These are phyloP conservation scores for Fusarium luffae DNA, from an alignment of 2,329 filamentous ascomycete genomes.

Conservation along the genomic window DNA sequence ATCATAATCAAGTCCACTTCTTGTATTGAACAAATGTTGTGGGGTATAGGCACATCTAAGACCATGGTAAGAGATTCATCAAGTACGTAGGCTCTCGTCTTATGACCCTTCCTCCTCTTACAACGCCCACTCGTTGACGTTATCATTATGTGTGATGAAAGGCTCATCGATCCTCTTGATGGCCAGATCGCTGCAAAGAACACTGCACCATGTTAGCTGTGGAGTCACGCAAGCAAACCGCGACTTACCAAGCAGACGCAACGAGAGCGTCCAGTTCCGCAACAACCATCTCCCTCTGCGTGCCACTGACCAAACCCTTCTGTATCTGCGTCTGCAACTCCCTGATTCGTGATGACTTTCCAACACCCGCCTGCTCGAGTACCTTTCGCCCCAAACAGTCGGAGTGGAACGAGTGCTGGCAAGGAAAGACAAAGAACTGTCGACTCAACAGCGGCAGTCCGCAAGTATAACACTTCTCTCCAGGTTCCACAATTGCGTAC, in stretches of 20 bases:
- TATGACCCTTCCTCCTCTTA: conserved; percentile 50
- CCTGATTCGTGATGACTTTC: conserved; percentile 80
- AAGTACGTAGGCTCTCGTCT: conserved; percentile 27
- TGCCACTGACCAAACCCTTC: conserved; percentile 75
- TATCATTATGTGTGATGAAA: conserved; percentile 80
- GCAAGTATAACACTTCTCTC: conserved; percentile 93
- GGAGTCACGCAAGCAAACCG: neutral
- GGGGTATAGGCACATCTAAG: conserved; percentile 47
- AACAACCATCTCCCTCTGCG: conserved; percentile 83
- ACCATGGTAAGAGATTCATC: conserved; percentile 35
- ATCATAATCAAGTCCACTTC: conserved; percentile 2
- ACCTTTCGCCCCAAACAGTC: conserved; percentile 92
- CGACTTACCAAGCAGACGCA: conserved; percentile 82
- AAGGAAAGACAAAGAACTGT: conserved; percentile 98
- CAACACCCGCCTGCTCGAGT: conserved; percentile 80
- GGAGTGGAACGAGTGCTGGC: conserved; percentile 96
- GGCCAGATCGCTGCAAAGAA: conserved; percentile 93
- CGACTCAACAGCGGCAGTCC: conserved; percentile 85
- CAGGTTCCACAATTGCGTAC: conserved; percentile 96
- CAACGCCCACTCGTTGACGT: conserved; percentile 82
- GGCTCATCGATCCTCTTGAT: conserved; percentile 96
- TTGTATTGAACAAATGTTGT: conserved; percentile 32
- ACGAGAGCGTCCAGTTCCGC: conserved; percentile 92
- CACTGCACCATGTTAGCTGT: conserved; percentile 62
- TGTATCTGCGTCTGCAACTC: conserved; percentile 88